Evolutionary conservation across 768 basidiomycete genomes (phyloP).

Genomic region (Leccinum disarticulatum): DNA sequence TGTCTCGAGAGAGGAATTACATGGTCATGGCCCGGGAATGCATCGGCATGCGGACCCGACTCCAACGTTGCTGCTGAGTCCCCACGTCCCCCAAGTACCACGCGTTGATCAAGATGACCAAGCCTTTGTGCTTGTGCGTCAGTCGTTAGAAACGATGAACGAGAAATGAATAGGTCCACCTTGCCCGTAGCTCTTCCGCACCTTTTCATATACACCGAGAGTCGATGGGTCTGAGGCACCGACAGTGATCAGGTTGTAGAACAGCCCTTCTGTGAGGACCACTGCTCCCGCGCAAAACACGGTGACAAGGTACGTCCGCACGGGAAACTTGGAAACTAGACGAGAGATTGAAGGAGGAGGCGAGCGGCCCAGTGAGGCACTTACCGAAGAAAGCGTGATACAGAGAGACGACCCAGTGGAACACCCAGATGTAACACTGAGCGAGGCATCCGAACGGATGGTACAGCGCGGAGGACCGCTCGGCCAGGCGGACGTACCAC

Average conservation of each 20-base stretch:
- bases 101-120: conserved; percentile 12
- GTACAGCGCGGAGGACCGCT: conserved; percentile 21
- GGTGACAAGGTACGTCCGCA: conserved; percentile 19
- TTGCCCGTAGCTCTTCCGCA: conserved; percentile 16
- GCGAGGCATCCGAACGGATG: conserved; percentile 26
- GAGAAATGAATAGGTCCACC: background rate
- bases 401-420: conserved; percentile 20
- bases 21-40: conserved; percentile 19
- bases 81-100: conserved; percentile 20
- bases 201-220: conserved; percentile 19
- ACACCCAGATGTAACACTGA: conserved; percentile 26
- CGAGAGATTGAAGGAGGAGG: background rate
- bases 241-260: conserved; percentile 19
- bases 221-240: conserved; percentile 8
- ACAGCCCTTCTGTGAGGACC: conserved; percentile 20
- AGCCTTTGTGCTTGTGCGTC: conserved; percentile 4
- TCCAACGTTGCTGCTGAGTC: background rate
- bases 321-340: conserved; percentile 15
- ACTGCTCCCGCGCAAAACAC: conserved; percentile 16
- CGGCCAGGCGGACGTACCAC: conserved; percentile 23
- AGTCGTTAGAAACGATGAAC: background rate
- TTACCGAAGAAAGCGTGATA: conserved; percentile 25
- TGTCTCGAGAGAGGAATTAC: conserved; percentile 1
- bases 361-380: background rate
- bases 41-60: background rate